phyloP scores from a whole-genome alignment of 331 rosid genomes.

The Dryas integrifolia region DNA sequence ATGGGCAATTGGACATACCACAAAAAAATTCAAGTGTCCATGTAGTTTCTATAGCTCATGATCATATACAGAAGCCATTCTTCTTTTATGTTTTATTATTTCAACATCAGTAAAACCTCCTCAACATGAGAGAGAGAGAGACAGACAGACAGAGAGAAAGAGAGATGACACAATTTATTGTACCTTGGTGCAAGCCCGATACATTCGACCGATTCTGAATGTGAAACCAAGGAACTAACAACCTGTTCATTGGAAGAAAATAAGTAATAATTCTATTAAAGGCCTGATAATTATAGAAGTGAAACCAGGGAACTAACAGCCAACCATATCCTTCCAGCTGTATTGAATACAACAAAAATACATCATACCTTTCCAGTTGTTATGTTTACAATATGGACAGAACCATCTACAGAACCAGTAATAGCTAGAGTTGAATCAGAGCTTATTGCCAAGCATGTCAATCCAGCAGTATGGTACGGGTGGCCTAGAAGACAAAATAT shows the following conservation, averaged over 20 bases:
- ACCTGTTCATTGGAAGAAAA: conserved; percentile 50
- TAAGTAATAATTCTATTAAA: conserved; percentile 14
- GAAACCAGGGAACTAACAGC: background rate
- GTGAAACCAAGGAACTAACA: conserved; percentile 57
- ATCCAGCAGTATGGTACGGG: conserved; percentile 72
- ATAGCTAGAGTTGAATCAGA: conserved; percentile 70
- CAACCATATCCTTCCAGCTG: background rate
- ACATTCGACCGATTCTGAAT: conserved; percentile 72
- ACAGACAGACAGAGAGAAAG: background rate
- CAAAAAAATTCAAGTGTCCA: background rate
- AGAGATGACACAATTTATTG: conserved; percentile 9
- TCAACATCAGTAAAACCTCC: too few relatives aligned
- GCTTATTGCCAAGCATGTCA: conserved; percentile 81
- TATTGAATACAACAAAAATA: background rate
- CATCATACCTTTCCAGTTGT: conserved; percentile 64
- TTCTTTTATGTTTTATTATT: too few relatives aligned
- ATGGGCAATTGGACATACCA: background rate
- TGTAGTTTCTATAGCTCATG: background rate
- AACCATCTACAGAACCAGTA: conserved; percentile 83
- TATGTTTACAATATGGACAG: conserved; percentile 71
- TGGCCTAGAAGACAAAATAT: conserved; percentile 53
- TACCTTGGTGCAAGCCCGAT: conserved; percentile 68
- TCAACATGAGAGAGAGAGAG: too few relatives aligned
- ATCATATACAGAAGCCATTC: background rate
- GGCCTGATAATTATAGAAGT: background rate